A percentile compares a stretch with the other conserved stretches of the same genome.
These are phyloP conservation scores for Aureobasidium leucospermi DNA, from an alignment of 2,329 filamentous ascomycete genomes.

Conservation along the genomic window DNA sequence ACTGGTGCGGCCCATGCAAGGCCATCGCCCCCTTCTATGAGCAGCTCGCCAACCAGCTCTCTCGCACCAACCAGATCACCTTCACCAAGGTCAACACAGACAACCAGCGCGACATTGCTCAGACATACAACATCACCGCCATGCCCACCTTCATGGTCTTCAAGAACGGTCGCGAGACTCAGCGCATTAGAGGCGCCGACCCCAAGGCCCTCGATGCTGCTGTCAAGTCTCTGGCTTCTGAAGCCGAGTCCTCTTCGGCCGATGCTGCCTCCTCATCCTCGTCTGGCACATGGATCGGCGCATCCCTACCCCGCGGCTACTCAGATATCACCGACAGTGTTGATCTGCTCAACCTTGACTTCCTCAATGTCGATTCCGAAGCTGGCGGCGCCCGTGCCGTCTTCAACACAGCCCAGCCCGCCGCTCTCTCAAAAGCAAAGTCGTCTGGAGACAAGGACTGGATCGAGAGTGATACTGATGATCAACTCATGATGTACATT, in stretches of 20 bases:
- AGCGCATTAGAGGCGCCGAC: slow-evolving; percentile 56
- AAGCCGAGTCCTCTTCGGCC: slow-evolving; percentile 25
- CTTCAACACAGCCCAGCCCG: slow-evolving; percentile 64
- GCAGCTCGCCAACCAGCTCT: slow-evolving; percentile 62
- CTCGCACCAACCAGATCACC: slow-evolving; percentile 63
- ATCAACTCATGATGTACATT: slow-evolving; percentile 88
- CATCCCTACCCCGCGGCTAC: slow-evolving; percentile 71
- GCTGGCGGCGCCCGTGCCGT: slow-evolving; percentile 66
- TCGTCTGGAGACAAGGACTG: slow-evolving; percentile 59
- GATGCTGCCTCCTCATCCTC: slow-evolving; percentile 32
- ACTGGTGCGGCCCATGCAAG: slow-evolving; percentile 80
- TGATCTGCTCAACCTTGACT: slow-evolving; percentile 71
- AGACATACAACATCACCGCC: slow-evolving; percentile 64
- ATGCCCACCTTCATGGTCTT: slow-evolving; percentile 88
- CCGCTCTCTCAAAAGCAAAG: slow-evolving; percentile 53
- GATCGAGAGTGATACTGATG: slow-evolving; percentile 94
- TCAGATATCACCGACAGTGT: slow-evolving; percentile 74
- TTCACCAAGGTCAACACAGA: slow-evolving; percentile 88
- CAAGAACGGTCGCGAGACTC: slow-evolving; percentile 31
- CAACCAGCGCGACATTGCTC: slow-evolving; percentile 62
- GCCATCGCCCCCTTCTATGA: slow-evolving; percentile 78
- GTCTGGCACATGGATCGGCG: slow-evolving; percentile 61
- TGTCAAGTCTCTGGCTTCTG: slow-evolving; percentile 58
- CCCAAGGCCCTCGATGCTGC: slow-evolving; percentile 60
- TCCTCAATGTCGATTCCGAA: slow-evolving; percentile 78